Percentiles rank a stretch among this genome's conserved stretches.
These are phyloP conservation scores for Teratosphaeriaceae sp. DNA, from an alignment of 2,329 filamentous ascomycete species.

Conservation along the genomic window DNA sequence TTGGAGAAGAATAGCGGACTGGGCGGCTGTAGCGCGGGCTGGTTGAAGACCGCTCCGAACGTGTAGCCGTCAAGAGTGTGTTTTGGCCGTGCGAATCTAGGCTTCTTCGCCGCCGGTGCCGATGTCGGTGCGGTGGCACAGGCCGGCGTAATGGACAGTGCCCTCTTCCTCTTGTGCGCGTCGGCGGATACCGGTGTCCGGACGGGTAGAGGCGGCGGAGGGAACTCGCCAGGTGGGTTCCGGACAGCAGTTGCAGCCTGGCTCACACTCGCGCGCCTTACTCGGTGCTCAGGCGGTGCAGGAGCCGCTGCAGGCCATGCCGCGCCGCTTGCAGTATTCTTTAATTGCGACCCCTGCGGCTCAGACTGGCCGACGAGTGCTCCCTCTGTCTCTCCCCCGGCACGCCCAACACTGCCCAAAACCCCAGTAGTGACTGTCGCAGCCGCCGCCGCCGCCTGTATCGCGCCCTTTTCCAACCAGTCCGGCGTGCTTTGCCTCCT, in stretches of 20 bases:
- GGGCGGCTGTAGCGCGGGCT: constrained; percentile 10
- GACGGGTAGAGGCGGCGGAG: neutral
- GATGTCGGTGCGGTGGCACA: neutral
- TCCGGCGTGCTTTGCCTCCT: constrained; percentile 10
- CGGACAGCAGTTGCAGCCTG: neutral
- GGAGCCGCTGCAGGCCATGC: neutral
- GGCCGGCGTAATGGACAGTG: neutral
- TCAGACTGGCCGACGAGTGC: too few relatives aligned
- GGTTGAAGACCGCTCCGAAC: constrained; percentile 13
- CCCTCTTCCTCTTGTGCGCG: constrained; percentile 3
- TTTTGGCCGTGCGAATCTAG: constrained; percentile 12
- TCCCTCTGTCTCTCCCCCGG: too few relatives aligned
- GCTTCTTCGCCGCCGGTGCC: constrained; percentile 6
- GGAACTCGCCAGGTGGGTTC: constrained; percentile 3
- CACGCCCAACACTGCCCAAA: too few relatives aligned
- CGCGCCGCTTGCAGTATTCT: neutral
- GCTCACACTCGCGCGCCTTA: constrained; percentile 4
- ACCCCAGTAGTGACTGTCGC: neutral
- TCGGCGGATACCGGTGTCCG: neutral
- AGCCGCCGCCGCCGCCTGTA: constrained; percentile 1
- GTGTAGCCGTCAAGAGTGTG: constrained; percentile 19
- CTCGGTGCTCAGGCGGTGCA: too few relatives aligned
- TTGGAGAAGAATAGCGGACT: constrained; percentile 48
- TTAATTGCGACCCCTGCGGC: too few relatives aligned
- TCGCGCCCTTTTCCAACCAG: constrained; percentile 1